Conservation (phyloP, 2,329 filamentous ascomycete species). For the Cladorrhinum sp. region DNA sequence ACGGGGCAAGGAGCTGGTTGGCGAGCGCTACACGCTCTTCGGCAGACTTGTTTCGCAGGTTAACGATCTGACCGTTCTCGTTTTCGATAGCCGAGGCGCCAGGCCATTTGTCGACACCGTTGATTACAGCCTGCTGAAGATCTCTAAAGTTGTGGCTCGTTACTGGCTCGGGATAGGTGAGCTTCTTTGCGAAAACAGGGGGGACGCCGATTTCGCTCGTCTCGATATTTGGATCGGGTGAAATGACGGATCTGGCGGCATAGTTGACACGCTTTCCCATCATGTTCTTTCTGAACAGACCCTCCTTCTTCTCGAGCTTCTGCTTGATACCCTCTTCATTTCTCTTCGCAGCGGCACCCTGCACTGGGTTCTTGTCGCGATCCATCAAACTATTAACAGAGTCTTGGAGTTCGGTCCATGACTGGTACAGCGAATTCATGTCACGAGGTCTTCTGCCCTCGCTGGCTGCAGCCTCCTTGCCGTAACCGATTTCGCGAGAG, state of each 20-base stretch:
- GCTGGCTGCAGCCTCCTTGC: slow-evolving; percentile 39
- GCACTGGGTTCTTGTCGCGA: slow-evolving; percentile 77
- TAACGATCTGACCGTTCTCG: slow-evolving; percentile 88
- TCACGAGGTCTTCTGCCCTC: slow-evolving; percentile 47
- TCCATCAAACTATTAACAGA: slow-evolving; percentile 91
- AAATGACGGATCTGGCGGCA: slow-evolving; percentile 95
- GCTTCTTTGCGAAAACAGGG: slow-evolving; percentile 92
- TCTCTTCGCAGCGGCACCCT: slow-evolving; percentile 71
- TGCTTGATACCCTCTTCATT: slow-evolving; percentile 97
- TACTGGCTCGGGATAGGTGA: slow-evolving; percentile 96
- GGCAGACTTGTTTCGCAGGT: slow-evolving; percentile 77
- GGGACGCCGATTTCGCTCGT: slow-evolving; percentile 98
- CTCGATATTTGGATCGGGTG: slow-evolving; percentile 96
- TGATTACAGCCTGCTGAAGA: slow-evolving; percentile 92
- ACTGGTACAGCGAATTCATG: slow-evolving; percentile 74
- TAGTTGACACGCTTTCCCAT: slow-evolving; percentile 99
- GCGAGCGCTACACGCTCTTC: slow-evolving; percentile 88
- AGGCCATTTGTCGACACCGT: slow-evolving; percentile 85
- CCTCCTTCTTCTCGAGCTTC: slow-evolving; percentile 96
- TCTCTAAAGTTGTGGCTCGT: slow-evolving; percentile 97
- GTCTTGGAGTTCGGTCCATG: slow-evolving; percentile 82
- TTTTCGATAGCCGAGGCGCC: slow-evolving; percentile 94
- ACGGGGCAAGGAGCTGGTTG: slow-evolving; percentile 87
- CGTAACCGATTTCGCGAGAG: slow-evolving; percentile 62
- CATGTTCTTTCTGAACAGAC: slow-evolving; percentile 98